Evolutionary conservation across 495 filamentous ascomycete species (phyloP).

Genomic region (Penicillium verhagenii): DNA sequence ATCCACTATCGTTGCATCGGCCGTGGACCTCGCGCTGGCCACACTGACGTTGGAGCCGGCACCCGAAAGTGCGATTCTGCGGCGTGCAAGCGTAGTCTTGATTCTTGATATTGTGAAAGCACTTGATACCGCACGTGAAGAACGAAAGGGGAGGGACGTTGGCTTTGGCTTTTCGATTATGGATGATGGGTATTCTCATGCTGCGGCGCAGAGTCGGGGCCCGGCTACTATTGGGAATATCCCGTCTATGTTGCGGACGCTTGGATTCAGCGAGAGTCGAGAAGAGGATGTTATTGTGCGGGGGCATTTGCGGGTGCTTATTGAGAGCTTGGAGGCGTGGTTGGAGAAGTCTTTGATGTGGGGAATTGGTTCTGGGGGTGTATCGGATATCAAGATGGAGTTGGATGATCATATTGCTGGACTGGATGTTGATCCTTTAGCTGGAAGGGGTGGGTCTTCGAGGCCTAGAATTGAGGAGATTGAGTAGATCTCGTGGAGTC

Average conservation of each 20-base stretch:
- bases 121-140: slow-evolving; percentile 56
- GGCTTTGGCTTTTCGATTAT: slow-evolving; percentile 61
- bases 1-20: slow-evolving; percentile 49
- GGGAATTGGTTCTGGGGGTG: slow-evolving; percentile 31
- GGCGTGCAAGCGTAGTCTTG: slow-evolving; percentile 69
- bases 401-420: slow-evolving; percentile 43
- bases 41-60: slow-evolving; percentile 65
- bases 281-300: slow-evolving; percentile 74
- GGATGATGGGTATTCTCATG: slow-evolving; percentile 16
- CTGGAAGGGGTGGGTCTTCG: slow-evolving; percentile 26
- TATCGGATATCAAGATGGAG: slow-evolving; percentile 24
- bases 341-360: slow-evolving; percentile 55
- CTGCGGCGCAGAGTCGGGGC: slow-evolving; percentile 2
- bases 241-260: slow-evolving; percentile 58
- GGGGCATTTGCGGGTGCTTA: slow-evolving; percentile 66
- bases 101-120: slow-evolving; percentile 66
- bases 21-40: slow-evolving; percentile 64
- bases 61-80: slow-evolving; percentile 65
- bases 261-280: slow-evolving; percentile 63
- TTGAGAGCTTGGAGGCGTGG: slow-evolving; percentile 73
- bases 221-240: slow-evolving; percentile 48
- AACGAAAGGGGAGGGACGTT: slow-evolving; percentile 41
- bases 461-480: slow-evolving; percentile 54
- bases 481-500: slow-evolving; percentile 31
- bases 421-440: slow-evolving; percentile 33